Base-by-base conservation (phyloP, 768 basidiomycete species). In the Termitomyces sp. region DNA sequence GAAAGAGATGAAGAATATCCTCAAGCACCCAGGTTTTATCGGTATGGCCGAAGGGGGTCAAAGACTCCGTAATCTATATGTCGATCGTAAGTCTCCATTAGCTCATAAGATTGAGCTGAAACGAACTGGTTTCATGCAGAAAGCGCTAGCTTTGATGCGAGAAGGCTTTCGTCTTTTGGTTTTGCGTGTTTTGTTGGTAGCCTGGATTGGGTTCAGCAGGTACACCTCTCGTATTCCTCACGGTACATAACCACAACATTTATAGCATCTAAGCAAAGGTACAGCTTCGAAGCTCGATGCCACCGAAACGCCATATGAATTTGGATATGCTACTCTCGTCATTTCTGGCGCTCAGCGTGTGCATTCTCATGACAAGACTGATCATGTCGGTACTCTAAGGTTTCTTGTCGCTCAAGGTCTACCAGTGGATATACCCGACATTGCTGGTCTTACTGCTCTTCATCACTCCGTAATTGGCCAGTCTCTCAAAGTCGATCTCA, bases 391-490 rank as follows among this genome's bases (percentile, higher is more conserved):
- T 5, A 69, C 75, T 14, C 70, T 85, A 56, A 66, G 70, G 42
- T 76, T 72, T 52, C 76, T 86, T 29, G 70, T 85, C 43, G 67
- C 74, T 0, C 61, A 68, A 0, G 82, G 83, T 12, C 71, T 77
- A 0, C 72, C 81, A 3, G 68, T 74, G 4, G 73, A 83, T 54
- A 25, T 74, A 1, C 69, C 70, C 2, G 85, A 85, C 60, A 77
- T 86, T 48, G 73, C 69, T 10, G 82, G 82, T 4, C 73, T 73
- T 69, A 85, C 82, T 1, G 79, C 85, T 1, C 74, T 85, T 4
- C 77, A 81, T 51, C 83, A 84, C 65, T 71, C 74, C 0, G 76
- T 77, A 8, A 74, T 74, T 5, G 70, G 71, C 0, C 65, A 66
- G 0, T 20, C 50, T 1, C 67, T 71, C 0, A 65, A 72, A 32